These are phyloP conservation scores for Psilocybe subaeruginosa DNA, from an alignment of 768 basidiomycete genomes.

Conservation along the genomic window DNA sequence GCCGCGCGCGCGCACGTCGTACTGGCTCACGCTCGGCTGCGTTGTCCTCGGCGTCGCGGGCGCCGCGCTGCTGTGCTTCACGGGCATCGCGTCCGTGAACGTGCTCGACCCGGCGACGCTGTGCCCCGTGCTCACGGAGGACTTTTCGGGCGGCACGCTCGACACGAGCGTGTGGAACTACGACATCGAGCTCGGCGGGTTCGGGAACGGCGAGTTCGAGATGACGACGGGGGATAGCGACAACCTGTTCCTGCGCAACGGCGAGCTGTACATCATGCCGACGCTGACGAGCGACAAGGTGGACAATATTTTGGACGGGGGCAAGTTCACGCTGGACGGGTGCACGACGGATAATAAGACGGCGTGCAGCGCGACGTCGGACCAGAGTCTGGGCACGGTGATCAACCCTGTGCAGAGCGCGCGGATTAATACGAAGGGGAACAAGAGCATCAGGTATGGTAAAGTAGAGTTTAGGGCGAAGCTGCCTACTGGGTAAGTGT, in stretches of 20 bases:
- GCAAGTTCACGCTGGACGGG: conserved; percentile 65
- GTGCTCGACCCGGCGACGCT: conserved; percentile 43
- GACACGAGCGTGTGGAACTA: conserved; percentile 61
- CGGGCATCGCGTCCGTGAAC: conserved; percentile 49
- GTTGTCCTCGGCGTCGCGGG: conserved; percentile 57
- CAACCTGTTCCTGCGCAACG: conserved; percentile 70
- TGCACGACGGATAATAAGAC: conserved; percentile 49
- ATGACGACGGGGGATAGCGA: conserved; percentile 66
- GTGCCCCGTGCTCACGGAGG: conserved; percentile 73
- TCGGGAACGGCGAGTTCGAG: conserved; percentile 81
- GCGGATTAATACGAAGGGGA: conserved; percentile 69
- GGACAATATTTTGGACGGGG: conserved; percentile 55
- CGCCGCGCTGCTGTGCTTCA: conserved; percentile 56
- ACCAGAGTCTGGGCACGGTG: conserved; percentile 31
- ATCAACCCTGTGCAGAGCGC: conserved; percentile 83
- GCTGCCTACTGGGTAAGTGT: conserved; percentile 52
- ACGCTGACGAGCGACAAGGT: conserved; percentile 73
- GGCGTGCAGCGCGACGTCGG: conserved; percentile 19
- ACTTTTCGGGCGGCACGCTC: conserved; percentile 53
- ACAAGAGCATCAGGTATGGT: conserved; percentile 59
- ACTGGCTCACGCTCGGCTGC: conserved; percentile 54
- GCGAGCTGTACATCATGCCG: conserved; percentile 78
- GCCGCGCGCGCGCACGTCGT: conserved; percentile 33
- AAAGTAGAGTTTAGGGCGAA: conserved; percentile 66
- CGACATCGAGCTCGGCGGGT: conserved; percentile 77